Percentiles rank a stretch among this genome's conserved stretches.
Evolutionary conservation across 352 stramenopile genomes (phyloP).

Genomic region (Phytophthora megakarya): DNA sequence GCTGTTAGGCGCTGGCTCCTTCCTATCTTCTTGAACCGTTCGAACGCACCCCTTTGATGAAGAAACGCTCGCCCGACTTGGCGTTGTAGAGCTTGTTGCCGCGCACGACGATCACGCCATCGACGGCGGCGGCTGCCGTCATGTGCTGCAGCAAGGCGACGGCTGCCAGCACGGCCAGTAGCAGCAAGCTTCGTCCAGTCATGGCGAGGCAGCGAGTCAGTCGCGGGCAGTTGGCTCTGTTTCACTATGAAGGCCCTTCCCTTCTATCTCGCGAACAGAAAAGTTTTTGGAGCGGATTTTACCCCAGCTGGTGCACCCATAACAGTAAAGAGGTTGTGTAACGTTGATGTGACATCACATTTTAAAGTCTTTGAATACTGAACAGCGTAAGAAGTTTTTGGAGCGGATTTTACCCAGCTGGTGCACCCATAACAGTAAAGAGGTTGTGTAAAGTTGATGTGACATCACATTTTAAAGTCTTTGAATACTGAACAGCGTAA

Average conservation of each 20-base stretch:
- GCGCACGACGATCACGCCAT: constrained; percentile 73
- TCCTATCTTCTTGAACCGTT: constrained; percentile 22
- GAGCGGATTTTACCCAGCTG: constrained; percentile 25
- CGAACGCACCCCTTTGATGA: constrained; percentile 82
- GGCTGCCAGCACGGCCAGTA: constrained; percentile 32
- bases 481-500: no score
- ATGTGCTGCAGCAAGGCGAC: constrained; percentile 22
- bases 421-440: constrained; percentile 26
- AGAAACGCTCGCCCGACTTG: constrained; percentile 82
- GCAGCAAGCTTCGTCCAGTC: constrained; percentile 27
- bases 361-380: background rate
- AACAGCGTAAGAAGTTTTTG: constrained; percentile 13
- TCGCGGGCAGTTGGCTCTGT: constrained; percentile 14
- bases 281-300: constrained; percentile 20
- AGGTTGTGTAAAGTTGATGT: background rate
- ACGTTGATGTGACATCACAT: background rate
- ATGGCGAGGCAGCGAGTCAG: constrained; percentile 15
- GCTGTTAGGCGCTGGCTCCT: constrained; percentile 22
- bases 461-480: background rate
- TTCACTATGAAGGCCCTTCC: constrained; percentile 18
- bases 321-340: background rate
- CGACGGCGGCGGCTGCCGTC: constrained; percentile 26
- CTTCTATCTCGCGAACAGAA: constrained; percentile 28
- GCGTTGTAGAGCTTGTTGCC: constrained; percentile 90
- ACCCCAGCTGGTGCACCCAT: constrained; percentile 28